Base-by-base conservation (phyloP, 2,329 filamentous ascomycete genomes). In the Triangularia verruculosa region DNA sequence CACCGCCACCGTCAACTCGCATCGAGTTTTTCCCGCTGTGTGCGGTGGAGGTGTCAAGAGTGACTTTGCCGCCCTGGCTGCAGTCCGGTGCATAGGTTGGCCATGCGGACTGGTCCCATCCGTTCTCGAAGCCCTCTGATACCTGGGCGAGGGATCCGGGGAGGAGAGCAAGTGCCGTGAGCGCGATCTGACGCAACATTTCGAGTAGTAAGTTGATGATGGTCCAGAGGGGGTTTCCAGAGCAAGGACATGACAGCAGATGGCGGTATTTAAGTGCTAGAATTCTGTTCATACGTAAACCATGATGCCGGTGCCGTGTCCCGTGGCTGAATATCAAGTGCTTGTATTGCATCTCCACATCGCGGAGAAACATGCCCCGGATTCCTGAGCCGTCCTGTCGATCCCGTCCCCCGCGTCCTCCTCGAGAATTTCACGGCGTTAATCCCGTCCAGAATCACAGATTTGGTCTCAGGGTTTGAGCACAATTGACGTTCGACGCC, bases 41-140 rank as follows among this genome's bases (percentile, higher is more conserved):
- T 0, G 82, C 83, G 0, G 78, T 83, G 43, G 83, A 77, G 67
- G 75, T 86, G 69, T 87, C 85, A 12, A 88, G 82, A 1, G 75
- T 78, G 61, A 87, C 79, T 63, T 77, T 81, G 39, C 85, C 84
- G 55, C 84, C 84, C 71, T 87, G 84, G 74, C 78, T 85, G 71
- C 85, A 88, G 74, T 86, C 83, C 2, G 78, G 74, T 2, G 85
- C 84, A 67, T 87, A 87, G 7, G 76, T 84, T 0, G 84, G 81
- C 85, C 85, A 87, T 63, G 80, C 78, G 0, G 82, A 75, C 67
- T 83, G 71, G 70, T 87, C 81, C 82, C 80, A 86, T 51, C 85
- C 85, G 61, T 71, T 78, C 71, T 88, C 85, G 63, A 87, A 88
- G 70, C 79, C 81, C 52, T 84, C 81, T 1, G 80, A 78, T 67